Percentiles rank a stretch among this genome's conserved stretches.
Conservation (phyloP, 306 rosid species). For the Corylus americana region DNA sequence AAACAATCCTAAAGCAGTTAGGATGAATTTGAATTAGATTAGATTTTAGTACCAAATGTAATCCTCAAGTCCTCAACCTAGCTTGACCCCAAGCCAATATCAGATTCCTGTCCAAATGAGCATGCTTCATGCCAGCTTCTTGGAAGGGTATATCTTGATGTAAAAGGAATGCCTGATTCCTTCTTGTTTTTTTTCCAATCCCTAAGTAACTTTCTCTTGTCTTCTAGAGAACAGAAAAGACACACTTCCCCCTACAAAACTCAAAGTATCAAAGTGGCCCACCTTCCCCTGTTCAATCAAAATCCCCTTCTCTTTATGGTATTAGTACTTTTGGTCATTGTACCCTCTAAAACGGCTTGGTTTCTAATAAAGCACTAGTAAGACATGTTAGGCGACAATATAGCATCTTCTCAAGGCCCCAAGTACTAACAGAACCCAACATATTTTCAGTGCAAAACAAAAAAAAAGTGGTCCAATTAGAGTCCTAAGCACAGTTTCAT, state of each 20-base stretch:
- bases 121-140: not conserved
- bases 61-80: not conserved
- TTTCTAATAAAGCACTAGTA: not conserved
- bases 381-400: not conserved
- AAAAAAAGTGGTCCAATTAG: not conserved
- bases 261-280: not conserved
- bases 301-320: not conserved
- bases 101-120: constrained; percentile 2
- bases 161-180: not conserved
- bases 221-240: not conserved
- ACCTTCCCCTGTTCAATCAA: not conserved
- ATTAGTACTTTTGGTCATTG: not conserved
- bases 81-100: not conserved
- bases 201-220: not conserved
- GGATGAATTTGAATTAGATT: not conserved
- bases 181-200: not conserved
- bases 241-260: not conserved
- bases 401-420: not conserved
- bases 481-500: not conserved
- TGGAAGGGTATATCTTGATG: not conserved
- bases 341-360: not conserved
- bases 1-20: not conserved
- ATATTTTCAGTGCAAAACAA: not conserved
- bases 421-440: not conserved
- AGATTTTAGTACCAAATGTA: not conserved